phyloP scores from a whole-genome alignment of 305 asterid species.

The Fraxinus floribunda region DNA sequence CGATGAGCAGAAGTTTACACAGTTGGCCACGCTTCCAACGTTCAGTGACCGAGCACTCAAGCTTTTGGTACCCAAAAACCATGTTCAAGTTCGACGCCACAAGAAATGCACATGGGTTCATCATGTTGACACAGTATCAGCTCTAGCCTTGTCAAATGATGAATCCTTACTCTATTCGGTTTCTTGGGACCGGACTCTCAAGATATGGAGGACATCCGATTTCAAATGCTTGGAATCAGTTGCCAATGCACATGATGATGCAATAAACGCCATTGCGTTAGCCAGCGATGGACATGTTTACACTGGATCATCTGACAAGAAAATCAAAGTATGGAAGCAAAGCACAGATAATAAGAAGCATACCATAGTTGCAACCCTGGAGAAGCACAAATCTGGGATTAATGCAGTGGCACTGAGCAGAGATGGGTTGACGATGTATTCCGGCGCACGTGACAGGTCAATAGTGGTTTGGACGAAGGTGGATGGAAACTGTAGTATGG shows the following conservation, averaged over 20 bases:
- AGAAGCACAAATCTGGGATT: slow-evolving; percentile 58
- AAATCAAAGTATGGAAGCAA: slow-evolving; percentile 62
- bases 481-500: slow-evolving; percentile 33
- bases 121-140: slow-evolving; percentile 71
- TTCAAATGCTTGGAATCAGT: slow-evolving; percentile 73
- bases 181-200: slow-evolving; percentile 79
- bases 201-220: slow-evolving; percentile 57
- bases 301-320: slow-evolving; percentile 73
- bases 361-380: slow-evolving; percentile 43
- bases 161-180: slow-evolving; percentile 60
- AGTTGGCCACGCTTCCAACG: slow-evolving; percentile 61
- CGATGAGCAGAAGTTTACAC: slow-evolving; percentile 30
- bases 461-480: slow-evolving; percentile 49
- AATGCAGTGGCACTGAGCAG: slow-evolving; percentile 56
- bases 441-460: slow-evolving; percentile 60
- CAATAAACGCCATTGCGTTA: slow-evolving; percentile 53
- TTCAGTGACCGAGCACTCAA: slow-evolving; percentile 53
- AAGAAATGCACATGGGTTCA: slow-evolving; percentile 67
- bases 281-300: slow-evolving; percentile 41
- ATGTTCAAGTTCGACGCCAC: slow-evolving; percentile 50
- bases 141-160: slow-evolving; percentile 55
- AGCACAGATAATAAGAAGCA: slow-evolving; percentile 36
- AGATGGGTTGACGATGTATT: slow-evolving; percentile 46
- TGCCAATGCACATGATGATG: slow-evolving; percentile 73
- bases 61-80: slow-evolving; percentile 50